These are phyloP conservation scores for Fusarium goolgardi DNA, from an alignment of 2,329 filamentous ascomycete genomes.

Conservation along the genomic window DNA sequence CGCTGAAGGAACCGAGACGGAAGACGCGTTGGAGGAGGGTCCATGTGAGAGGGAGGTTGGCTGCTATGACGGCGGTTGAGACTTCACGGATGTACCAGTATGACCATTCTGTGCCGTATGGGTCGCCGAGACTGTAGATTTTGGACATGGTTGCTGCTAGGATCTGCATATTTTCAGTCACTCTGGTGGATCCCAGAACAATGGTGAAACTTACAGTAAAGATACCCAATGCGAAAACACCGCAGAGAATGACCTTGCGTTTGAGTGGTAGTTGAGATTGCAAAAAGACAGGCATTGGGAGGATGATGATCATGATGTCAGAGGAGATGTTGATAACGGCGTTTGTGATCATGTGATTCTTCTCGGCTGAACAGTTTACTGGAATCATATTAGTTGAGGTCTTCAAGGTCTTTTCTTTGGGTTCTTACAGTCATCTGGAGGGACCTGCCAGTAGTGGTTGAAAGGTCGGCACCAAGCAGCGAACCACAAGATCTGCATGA, in stretches of 20 bases:
- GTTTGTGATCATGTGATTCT: conserved; percentile 68
- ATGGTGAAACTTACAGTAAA: conserved; percentile 54
- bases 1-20: conserved; percentile 46
- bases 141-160: conserved; percentile 51
- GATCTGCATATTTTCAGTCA: conserved; percentile 11
- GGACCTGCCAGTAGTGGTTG: conserved; percentile 60
- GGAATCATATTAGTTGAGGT: rapidly evolving
- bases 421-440: conserved; percentile 56
- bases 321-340: conserved; percentile 68
- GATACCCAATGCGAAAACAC: conserved; percentile 57
- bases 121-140: conserved; percentile 56
- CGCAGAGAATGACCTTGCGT: conserved; percentile 63
- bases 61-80: conserved; percentile 58
- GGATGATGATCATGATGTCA: conserved; percentile 66
- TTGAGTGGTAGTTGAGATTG: conserved; percentile 60
- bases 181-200: too few species aligned
- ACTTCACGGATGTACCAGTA: conserved; percentile 61
- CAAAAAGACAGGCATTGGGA: conserved; percentile 65
- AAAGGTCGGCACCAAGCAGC: conserved; percentile 66
- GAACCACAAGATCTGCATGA: conserved; percentile 63
- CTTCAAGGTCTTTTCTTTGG: rapidly evolving
- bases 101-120: conserved; percentile 55
- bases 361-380: conserved; percentile 61
- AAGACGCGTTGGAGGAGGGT: conserved; percentile 55
- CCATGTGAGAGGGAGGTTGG: conserved; percentile 59